Percentiles rank a stretch among this genome's conserved stretches.
Conservation (phyloP, 1,139 yeast species). For the Diutina sp. region DNA sequence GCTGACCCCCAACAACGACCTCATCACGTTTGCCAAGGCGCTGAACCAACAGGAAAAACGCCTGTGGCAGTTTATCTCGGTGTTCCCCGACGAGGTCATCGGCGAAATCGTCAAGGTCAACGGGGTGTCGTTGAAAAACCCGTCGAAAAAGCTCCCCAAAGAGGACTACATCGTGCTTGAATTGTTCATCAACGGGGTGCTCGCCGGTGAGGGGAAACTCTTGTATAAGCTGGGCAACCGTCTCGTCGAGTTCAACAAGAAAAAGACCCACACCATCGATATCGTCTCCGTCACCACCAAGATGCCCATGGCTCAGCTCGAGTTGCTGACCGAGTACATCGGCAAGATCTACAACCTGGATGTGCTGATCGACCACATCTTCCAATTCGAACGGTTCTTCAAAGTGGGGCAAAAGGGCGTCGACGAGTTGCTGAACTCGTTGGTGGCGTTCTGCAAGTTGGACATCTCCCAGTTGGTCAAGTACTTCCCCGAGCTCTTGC, state of each 20-base stretch:
- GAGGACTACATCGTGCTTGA: slow-evolving; percentile 47
- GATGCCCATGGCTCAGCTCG: slow-evolving; percentile 37
- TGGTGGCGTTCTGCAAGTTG: slow-evolving; percentile 28
- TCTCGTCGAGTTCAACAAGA: slow-evolving; percentile 29
- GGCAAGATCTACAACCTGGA: slow-evolving; percentile 62
- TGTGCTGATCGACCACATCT: slow-evolving; percentile 39
- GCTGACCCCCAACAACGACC: slow-evolving; percentile 32
- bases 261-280: slow-evolving; percentile 22
- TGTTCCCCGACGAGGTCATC: slow-evolving; percentile 57
- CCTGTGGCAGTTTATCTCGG: slow-evolving; percentile 70
- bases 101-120: slow-evolving; percentile 57
- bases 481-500: slow-evolving; percentile 39
- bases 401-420: slow-evolving; percentile 29
- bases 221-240: slow-evolving; percentile 28
- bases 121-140: slow-evolving; percentile 32
- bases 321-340: slow-evolving; percentile 50
- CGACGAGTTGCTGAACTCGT: slow-evolving; percentile 29
- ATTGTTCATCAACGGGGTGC: slow-evolving; percentile 52
- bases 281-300: slow-evolving; percentile 20
- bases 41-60: slow-evolving; percentile 44
- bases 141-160: slow-evolving; percentile 19
- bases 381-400: slow-evolving; percentile 41
- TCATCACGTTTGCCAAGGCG: slow-evolving; percentile 50
- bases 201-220: slow-evolving; percentile 42
- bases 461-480: slow-evolving; percentile 37